These are phyloP conservation scores for Rhodamnia rubescens DNA, from an alignment of 345 rosid species.

Conservation along the genomic window DNA sequence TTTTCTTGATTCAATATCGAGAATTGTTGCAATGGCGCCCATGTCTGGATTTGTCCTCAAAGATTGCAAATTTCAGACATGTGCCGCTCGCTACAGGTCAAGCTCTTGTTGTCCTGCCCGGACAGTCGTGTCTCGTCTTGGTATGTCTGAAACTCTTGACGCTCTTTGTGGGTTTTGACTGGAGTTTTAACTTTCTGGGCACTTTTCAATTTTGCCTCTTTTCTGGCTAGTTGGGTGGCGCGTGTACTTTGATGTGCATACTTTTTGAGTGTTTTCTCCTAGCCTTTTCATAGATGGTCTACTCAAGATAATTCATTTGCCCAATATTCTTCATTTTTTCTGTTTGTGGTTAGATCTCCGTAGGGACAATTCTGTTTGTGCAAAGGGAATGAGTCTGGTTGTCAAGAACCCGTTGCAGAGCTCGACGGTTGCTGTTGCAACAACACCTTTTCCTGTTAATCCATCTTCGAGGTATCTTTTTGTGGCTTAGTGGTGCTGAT, in stretches of 20 bases:
- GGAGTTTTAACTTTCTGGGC: not conserved
- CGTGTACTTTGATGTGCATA: not conserved
- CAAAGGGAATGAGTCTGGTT: conserved; percentile 18
- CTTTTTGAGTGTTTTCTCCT: not conserved
- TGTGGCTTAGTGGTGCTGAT: not conserved
- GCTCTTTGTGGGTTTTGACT: not conserved
- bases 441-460: conserved; percentile 1
- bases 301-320: not conserved
- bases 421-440: conserved; percentile 26
- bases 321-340: not conserved
- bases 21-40: conserved; percentile 37
- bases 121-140: conserved; percentile 26
- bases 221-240: not conserved
- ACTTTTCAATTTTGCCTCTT: not conserved
- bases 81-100: conserved; percentile 12
- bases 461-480: conserved; percentile 42
- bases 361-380: conserved; percentile 15
- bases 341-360: conserved; percentile 28
- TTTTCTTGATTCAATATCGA: not conserved
- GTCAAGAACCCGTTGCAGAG: conserved; percentile 17
- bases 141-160: conserved; percentile 21
- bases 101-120: conserved; percentile 12
- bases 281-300: not conserved
- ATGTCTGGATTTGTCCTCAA: conserved; percentile 46
- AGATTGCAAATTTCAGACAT: conserved; percentile 28